These are phyloP conservation scores for Lachancea sp. DNA, from an alignment of 805 yeast species.

Conservation along the genomic window DNA sequence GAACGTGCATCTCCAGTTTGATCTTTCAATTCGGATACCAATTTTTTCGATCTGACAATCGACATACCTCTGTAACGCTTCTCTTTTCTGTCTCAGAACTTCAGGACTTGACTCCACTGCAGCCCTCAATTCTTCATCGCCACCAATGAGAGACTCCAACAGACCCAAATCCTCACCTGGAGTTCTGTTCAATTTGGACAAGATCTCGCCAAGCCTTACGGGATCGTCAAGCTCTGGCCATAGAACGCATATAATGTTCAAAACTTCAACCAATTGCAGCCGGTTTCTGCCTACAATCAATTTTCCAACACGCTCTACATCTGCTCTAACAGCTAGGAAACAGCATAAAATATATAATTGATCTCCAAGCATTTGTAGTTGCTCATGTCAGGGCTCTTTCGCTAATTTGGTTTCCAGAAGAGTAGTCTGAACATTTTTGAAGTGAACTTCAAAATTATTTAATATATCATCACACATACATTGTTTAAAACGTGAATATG, in stretches of 20 bases:
- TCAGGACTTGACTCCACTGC: slow-evolving; percentile 22
- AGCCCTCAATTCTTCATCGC: slow-evolving; percentile 17
- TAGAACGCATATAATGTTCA: slow-evolving; percentile 22
- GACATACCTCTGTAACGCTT: slow-evolving; percentile 14
- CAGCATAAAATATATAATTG: slow-evolving; percentile 24
- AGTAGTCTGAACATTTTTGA: too few relatives aligned
- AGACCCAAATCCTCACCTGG: slow-evolving; percentile 25
- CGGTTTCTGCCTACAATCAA: slow-evolving; percentile 10
- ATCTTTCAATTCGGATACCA: slow-evolving; percentile 3
- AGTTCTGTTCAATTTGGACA: slow-evolving; percentile 8
- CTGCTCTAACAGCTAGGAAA: slow-evolving; percentile 22
- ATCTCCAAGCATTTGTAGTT: slow-evolving; percentile 13
- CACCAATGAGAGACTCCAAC: slow-evolving; percentile 21
- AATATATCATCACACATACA: too few relatives aligned
- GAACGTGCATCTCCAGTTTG: slow-evolving; percentile 13
- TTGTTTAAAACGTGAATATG: neutral
- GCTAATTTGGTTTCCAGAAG: too few relatives aligned
- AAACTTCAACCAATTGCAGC: slow-evolving; percentile 13
- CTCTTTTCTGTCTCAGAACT: slow-evolving; percentile 13
- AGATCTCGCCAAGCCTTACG: slow-evolving; percentile 13
- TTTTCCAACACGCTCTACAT: slow-evolving; percentile 12
- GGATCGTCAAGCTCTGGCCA: slow-evolving; percentile 33
- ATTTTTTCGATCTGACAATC: slow-evolving; percentile 8
- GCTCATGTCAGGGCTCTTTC: neutral
- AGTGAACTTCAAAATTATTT: neutral